Evolutionary conservation across 2,329 filamentous ascomycete genomes (phyloP), one percentile per base, ranked within the genome.

Genomic region (Gnomoniopsis smithogilvyi): DNA sequence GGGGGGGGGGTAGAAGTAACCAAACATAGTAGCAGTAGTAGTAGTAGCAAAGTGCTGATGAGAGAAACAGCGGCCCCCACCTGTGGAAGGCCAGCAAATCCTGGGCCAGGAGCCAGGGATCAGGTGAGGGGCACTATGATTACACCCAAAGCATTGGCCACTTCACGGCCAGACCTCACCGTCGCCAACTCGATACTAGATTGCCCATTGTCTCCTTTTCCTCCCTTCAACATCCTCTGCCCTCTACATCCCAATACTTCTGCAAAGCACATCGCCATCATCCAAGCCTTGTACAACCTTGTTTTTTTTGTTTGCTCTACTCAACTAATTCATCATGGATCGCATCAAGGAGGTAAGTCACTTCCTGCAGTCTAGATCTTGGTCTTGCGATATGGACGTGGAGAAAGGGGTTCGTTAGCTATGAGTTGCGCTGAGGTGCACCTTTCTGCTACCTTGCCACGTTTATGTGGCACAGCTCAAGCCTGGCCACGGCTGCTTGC

Each of bases 341-440:
- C 89, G 89, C 78, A 93, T 95, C 77, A 93, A 91, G 87, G 88
- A 92, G 84, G 90, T 93, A 77, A 82, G 88, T 83, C 34, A 26
- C 41, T 45, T 21, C n/a, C 17, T 45, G 14, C 41, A 10, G 22
- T 48, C 14, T 34, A 26, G 17, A 11, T 17, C 41, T 8, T 14
- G 22, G 21, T 11, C 51, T 34, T 19, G 14, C 22, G 38, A 54
- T 41, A 46, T 47, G 24, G 36, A 33, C 2, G 22, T 38, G 30
- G 14, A 49, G 66, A 60, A 60, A 56, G 53, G 60, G 53, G 52
- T 19, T 45, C 26, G 49, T 43, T 45, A 38, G 46, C 43, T 53
- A 34, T 12, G 15, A 41, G 38, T 15, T 41, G 14, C 38, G 38
- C n/a, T 17, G 41, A 50, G 33, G 30, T 50, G 53, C 41, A 45